Evolutionary conservation across 2,329 filamentous ascomycete species (phyloP).

Genomic region (Colletotrichum abscissum): DNA sequence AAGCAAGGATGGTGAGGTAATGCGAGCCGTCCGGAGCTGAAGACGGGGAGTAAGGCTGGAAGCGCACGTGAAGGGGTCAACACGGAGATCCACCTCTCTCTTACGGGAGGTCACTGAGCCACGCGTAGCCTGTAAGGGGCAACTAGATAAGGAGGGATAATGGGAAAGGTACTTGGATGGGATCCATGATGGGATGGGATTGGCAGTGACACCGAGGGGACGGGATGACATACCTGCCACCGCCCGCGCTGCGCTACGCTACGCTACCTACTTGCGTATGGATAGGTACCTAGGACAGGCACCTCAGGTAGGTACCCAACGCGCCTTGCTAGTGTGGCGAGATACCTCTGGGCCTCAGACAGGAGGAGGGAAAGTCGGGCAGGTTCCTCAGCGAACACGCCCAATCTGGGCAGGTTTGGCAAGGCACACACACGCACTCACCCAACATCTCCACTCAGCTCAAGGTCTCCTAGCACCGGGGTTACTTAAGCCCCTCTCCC

Average conservation of each 20-base stretch:
- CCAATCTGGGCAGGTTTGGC: conserved; percentile 11
- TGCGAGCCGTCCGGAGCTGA: background rate
- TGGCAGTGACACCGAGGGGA: background rate
- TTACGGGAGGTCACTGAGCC: background rate
- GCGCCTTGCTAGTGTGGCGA: background rate
- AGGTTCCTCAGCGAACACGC: conserved; percentile 5
- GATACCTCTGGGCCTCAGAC: background rate
- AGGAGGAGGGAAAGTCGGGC: background rate
- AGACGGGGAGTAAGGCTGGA: background rate
- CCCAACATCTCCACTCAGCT: background rate
- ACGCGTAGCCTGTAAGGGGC: background rate
- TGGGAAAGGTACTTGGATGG: background rate
- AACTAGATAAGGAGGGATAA: background rate
- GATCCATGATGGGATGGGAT: background rate
- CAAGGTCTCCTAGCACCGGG: conserved; percentile 7
- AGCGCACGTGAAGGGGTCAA: background rate
- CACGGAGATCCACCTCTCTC: background rate
- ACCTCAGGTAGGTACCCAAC: background rate
- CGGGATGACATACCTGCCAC: background rate
- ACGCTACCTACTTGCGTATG: background rate
- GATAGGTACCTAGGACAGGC: too few species aligned
- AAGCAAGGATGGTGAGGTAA: conserved; percentile 12
- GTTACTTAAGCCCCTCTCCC: conserved; percentile 35
- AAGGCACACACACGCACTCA: background rate
- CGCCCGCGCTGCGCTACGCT: background rate